Conservation (phyloP, 192 early-diverging fungal genomes). For the Backusella morwellensis region DNA sequence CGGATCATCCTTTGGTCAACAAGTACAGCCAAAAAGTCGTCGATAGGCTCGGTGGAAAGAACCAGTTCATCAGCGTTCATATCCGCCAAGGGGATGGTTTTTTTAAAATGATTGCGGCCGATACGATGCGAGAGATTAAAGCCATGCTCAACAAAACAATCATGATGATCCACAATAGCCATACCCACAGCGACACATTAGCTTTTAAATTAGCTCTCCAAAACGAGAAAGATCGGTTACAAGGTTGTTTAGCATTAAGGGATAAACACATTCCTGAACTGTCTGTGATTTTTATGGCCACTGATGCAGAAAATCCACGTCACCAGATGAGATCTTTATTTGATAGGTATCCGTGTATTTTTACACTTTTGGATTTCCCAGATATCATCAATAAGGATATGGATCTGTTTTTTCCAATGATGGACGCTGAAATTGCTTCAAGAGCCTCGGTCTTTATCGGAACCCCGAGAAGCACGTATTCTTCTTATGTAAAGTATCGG, state of each 20-base stretch:
- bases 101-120: slow-evolving; percentile 27
- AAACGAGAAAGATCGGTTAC: background rate
- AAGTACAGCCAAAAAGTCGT: slow-evolving; percentile 22
- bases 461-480: slow-evolving; percentile 47
- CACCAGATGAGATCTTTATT: slow-evolving; percentile 7
- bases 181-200: background rate
- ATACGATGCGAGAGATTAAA: slow-evolving; percentile 31
- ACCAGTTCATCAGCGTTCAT: slow-evolving; percentile 38
- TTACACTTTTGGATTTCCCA: slow-evolving; percentile 31
- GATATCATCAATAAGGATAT: background rate
- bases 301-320: slow-evolving; percentile 41
- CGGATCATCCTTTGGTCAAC: slow-evolving; percentile 20
- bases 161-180: background rate
- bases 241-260: background rate
- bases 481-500: slow-evolving; percentile 30
- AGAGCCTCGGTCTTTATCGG: slow-evolving; percentile 46
- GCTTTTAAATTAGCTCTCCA: background rate
- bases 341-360: background rate
- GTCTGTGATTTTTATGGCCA: slow-evolving; percentile 47
- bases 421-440: slow-evolving; percentile 49
- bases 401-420: slow-evolving; percentile 41
- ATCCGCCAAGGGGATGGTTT: slow-evolving; percentile 39
- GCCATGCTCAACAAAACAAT: background rate
- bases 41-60: slow-evolving; percentile 19
- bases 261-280: slow-evolving; percentile 11